A percentile compares a stretch with the other conserved stretches of the same genome.
phyloP scores from a whole-genome alignment of 192 early-diverging fungal species.

The Podila verticillata region DNA sequence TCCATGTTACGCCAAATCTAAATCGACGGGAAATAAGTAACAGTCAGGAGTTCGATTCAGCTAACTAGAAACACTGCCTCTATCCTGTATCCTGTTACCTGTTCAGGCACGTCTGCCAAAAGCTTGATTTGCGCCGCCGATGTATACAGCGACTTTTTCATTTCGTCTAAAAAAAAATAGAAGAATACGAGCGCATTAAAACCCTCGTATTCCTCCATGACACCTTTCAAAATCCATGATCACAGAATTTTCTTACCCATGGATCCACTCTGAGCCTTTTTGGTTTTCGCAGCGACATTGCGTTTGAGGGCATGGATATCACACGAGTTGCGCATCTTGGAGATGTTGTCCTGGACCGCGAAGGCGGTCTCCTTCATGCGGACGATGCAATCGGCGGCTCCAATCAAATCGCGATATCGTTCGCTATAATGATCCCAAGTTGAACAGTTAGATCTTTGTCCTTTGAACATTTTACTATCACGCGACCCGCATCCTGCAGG shows the following conservation, averaged over 20 bases:
- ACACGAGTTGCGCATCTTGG: conserved; percentile 66
- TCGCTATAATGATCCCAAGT: conserved; percentile 61
- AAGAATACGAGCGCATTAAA: background rate
- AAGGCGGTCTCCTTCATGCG: conserved; percentile 71
- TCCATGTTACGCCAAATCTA: conserved; percentile 89
- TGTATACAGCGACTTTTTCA: conserved; percentile 66
- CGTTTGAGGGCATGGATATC: conserved; percentile 63
- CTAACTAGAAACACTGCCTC: background rate
- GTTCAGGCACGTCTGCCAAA: conserved; percentile 87
- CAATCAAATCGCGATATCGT: conserved; percentile 86
- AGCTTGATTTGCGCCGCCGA: conserved; percentile 86
- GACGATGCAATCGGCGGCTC: conserved; percentile 83
- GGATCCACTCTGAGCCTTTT: conserved; percentile 52
- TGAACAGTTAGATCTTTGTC: background rate
- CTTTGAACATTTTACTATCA: too few species aligned
- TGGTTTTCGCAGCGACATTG: conserved; percentile 48
- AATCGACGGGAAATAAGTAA: background rate
- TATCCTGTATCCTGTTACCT: conserved; percentile 57
- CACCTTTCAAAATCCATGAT: too few species aligned
- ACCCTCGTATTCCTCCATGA: background rate
- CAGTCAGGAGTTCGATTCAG: background rate
- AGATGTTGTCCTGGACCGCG: conserved; percentile 63
- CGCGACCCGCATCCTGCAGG: too few species aligned
- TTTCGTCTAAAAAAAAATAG: conserved; percentile 57
- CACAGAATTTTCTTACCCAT: conserved; percentile 29